Evolutionary conservation across 441 rosid species (phyloP).

Genomic region (Sinapis alba): DNA sequence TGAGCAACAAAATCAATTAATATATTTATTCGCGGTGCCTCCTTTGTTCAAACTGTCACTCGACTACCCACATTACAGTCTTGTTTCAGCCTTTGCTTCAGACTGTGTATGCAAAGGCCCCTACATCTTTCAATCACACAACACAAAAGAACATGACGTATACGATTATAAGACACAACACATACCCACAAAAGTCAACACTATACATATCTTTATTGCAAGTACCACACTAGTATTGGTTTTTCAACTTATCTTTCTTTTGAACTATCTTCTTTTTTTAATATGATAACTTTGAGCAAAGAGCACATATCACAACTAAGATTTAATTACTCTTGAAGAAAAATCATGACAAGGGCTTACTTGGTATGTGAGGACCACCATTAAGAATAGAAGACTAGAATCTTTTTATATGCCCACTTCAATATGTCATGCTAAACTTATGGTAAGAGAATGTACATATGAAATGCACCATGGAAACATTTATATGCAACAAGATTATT

Average conservation of each 20-base stretch:
- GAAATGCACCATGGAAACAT: constrained; percentile 19
- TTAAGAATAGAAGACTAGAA: constrained; percentile 25
- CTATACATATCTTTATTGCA: constrained; percentile 30
- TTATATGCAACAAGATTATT: constrained; percentile 2
- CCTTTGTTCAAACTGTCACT: constrained; percentile 57
- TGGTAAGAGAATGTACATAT: constrained; percentile 12
- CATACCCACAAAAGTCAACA: constrained; percentile 7
- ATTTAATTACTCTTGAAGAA: constrained; percentile 17
- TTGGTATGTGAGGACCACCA: constrained; percentile 41
- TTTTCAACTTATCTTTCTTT: not conserved
- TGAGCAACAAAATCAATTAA: constrained; percentile 29
- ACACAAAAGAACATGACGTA: constrained; percentile 16
- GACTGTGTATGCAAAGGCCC: constrained; percentile 42
- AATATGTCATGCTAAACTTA: constrained; percentile 32
- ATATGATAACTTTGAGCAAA: constrained; percentile 13
- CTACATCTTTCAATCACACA: constrained; percentile 45
- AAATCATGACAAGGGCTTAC: constrained; percentile 21
- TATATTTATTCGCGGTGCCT: constrained; percentile 37
- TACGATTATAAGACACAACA: constrained; percentile 3
- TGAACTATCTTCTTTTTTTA: not conserved
- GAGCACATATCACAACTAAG: constrained; percentile 25
- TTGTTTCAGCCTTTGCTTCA: constrained; percentile 32
- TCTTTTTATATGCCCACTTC: constrained; percentile 17
- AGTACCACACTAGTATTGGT: constrained; percentile 15
- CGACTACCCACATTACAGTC: constrained; percentile 35